Evolutionary conservation across 164 flowering plant species (phyloP).

Genomic region (Dillenia turbinata): DNA sequence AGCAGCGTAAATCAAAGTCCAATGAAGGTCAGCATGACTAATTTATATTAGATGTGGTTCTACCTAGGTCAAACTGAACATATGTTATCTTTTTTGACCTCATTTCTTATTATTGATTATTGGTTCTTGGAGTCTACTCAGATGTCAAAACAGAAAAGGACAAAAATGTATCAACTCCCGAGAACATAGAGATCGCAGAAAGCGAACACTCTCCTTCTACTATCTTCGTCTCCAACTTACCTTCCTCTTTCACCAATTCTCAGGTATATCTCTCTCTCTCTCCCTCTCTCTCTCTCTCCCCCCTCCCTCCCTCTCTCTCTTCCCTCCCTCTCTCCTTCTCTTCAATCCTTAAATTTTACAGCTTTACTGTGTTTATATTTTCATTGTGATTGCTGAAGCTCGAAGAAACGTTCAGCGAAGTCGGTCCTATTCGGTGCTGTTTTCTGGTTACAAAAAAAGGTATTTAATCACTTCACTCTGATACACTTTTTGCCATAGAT

Average conservation of each 20-base stretch:
- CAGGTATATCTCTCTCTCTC: no score
- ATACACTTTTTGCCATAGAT: no score
- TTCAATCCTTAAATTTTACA: neutral
- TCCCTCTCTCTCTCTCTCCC: neutral
- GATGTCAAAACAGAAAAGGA: slow-evolving; percentile 28
- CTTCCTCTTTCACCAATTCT: slow-evolving; percentile 67
- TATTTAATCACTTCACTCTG: slow-evolving; percentile 9
- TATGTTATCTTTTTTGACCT: neutral
- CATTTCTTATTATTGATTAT: neutral
- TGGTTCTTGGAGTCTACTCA: slow-evolving; percentile 7
- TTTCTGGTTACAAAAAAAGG: slow-evolving; percentile 84
- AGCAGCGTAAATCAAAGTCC: slow-evolving; percentile 56
- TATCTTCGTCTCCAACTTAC: slow-evolving; percentile 65
- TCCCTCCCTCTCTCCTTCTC: neutral
- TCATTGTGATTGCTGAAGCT: slow-evolving; percentile 49
- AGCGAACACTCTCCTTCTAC: slow-evolving; percentile 62
- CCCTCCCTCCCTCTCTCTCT: neutral
- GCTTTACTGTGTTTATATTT: neutral
- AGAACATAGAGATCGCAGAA: slow-evolving; percentile 11
- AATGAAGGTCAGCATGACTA: slow-evolving; percentile 43
- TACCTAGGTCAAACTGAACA: neutral
- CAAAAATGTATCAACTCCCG: no score
- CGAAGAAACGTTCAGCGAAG: slow-evolving; percentile 79
- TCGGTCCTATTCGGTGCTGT: slow-evolving; percentile 87
- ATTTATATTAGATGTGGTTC: neutral